Conservation (phyloP, 1,284 basidiomycete genomes). For the Blastosporella zonata region DNA sequence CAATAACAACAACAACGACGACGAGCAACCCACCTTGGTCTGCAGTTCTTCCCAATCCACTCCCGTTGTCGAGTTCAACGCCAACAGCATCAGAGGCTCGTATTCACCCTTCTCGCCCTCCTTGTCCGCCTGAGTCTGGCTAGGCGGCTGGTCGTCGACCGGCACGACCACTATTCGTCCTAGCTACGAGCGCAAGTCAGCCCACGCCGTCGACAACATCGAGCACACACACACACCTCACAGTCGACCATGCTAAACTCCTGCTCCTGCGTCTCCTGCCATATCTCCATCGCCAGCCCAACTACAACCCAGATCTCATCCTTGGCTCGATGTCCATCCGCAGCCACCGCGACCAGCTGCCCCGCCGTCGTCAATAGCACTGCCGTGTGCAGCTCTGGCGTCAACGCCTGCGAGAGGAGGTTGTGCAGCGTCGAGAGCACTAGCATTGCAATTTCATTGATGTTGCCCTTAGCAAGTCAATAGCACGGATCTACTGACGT, state of each 20-base stretch:
- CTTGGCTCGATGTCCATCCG: slow-evolving; percentile 51
- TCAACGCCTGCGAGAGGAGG: slow-evolving; percentile 53
- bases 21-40: slow-evolving; percentile 46
- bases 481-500: slow-evolving; percentile 2
- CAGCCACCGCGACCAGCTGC: slow-evolving; percentile 57
- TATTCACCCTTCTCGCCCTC: slow-evolving; percentile 27
- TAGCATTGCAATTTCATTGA: slow-evolving; percentile 49
- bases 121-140: slow-evolving; percentile 11
- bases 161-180: slow-evolving; percentile 68
- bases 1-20: not conserved
- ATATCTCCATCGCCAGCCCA: slow-evolving; percentile 67
- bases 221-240: slow-evolving; percentile 46
- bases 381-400: slow-evolving; percentile 56
- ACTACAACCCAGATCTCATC: slow-evolving; percentile 70
- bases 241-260: slow-evolving; percentile 68
- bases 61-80: slow-evolving; percentile 55
- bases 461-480: not conserved
- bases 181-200: slow-evolving; percentile 45
- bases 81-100: slow-evolving; percentile 63
- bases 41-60: slow-evolving; percentile 65
- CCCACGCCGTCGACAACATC: not conserved
- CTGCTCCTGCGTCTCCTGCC: slow-evolving; percentile 66
- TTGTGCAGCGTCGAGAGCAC: slow-evolving; percentile 58
- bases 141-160: slow-evolving; percentile 41
- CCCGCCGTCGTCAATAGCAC: slow-evolving; percentile 61